These are phyloP conservation scores for Metschnikowia gelsemii DNA, from an alignment of 805 yeast species.

Conservation along the genomic window DNA sequence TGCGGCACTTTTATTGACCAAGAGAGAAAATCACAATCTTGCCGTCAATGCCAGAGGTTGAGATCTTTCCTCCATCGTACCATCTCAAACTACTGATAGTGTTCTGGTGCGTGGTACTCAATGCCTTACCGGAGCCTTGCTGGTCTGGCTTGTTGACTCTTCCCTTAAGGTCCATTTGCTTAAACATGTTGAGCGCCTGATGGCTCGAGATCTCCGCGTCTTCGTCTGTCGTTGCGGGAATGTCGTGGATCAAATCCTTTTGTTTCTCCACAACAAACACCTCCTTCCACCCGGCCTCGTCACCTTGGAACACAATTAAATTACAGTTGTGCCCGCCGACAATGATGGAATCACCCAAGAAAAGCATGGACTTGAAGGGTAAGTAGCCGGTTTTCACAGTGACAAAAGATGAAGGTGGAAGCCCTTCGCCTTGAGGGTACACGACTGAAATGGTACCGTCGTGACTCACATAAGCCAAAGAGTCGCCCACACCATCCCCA, in stretches of 20 bases:
- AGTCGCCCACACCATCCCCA: constrained; percentile 60
- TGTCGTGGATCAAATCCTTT: constrained; percentile 47
- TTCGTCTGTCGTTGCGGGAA: constrained; percentile 39
- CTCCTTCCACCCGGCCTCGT: constrained; percentile 61
- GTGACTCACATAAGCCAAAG: constrained; percentile 79
- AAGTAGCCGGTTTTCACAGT: constrained; percentile 64
- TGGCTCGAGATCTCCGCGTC: constrained; percentile 64
- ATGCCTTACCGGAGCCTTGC: constrained; percentile 36
- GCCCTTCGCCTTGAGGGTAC: constrained; percentile 68
- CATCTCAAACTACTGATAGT: constrained; percentile 69
- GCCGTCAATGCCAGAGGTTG: constrained; percentile 86
- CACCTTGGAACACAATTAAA: constrained; percentile 80
- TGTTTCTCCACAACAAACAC: constrained; percentile 54
- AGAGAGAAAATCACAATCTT: constrained; percentile 70
- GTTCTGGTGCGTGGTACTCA: constrained; percentile 86
- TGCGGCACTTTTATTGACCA: background rate
- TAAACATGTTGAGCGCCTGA: constrained; percentile 87
- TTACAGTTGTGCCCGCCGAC: constrained; percentile 94
- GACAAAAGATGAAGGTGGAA: constrained; percentile 59
- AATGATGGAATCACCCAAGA: constrained; percentile 63
- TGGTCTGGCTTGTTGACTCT: constrained; percentile 47
- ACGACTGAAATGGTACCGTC: constrained; percentile 82
- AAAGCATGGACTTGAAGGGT: constrained; percentile 78
- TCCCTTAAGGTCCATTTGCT: constrained; percentile 94
- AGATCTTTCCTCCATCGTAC: constrained; percentile 47